Conservation (phyloP, 495 filamentous ascomycete genomes). For the Trichoderma reesei region DNA sequence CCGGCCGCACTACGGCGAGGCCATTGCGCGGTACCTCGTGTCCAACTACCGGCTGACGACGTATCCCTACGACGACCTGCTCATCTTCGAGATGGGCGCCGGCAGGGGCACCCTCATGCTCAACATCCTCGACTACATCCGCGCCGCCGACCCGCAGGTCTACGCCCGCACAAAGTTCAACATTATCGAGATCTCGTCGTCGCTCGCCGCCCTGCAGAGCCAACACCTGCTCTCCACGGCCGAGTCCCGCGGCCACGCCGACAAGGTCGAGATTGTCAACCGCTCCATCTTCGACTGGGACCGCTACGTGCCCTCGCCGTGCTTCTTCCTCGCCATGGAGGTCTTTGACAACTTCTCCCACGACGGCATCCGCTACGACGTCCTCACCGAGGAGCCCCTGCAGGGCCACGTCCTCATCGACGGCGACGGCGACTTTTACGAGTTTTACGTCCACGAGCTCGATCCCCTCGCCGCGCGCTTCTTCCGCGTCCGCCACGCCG, state of each 20-base stretch:
- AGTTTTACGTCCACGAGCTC: slow-evolving; percentile 71
- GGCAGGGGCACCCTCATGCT: slow-evolving; percentile 97
- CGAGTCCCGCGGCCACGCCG: slow-evolving; percentile 59
- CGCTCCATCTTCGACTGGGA: slow-evolving; percentile 92
- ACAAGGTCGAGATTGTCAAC: slow-evolving; percentile 89
- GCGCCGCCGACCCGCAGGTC: slow-evolving; percentile 76
- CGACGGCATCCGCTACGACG: slow-evolving; percentile 83
- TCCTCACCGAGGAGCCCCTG: slow-evolving; percentile 59
- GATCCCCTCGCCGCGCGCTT: slow-evolving; percentile 80
- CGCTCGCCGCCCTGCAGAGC: slow-evolving; percentile 68
- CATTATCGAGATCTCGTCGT: slow-evolving; percentile 86
- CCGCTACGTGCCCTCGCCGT: slow-evolving; percentile 72
- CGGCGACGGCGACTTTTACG: slow-evolving; percentile 76
- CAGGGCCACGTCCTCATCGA: slow-evolving; percentile 87
- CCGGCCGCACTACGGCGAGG: slow-evolving; percentile 91
- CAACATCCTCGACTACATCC: slow-evolving; percentile 95
- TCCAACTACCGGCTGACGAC: slow-evolving; percentile 90
- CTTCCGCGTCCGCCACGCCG: slow-evolving; percentile 62
- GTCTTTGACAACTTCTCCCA: slow-evolving; percentile 98
- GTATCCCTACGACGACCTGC: slow-evolving; percentile 92
- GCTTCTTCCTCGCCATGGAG: slow-evolving; percentile 97
- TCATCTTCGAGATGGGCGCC: slow-evolving; percentile 98
- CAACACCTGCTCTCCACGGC: slow-evolving; percentile 56
- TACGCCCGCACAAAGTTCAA: slow-evolving; percentile 91
- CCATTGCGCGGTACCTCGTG: slow-evolving; percentile 86